These are phyloP conservation scores for Peronospora belbahrii DNA, from an alignment of 352 stramenopile species.

Conservation along the genomic window DNA sequence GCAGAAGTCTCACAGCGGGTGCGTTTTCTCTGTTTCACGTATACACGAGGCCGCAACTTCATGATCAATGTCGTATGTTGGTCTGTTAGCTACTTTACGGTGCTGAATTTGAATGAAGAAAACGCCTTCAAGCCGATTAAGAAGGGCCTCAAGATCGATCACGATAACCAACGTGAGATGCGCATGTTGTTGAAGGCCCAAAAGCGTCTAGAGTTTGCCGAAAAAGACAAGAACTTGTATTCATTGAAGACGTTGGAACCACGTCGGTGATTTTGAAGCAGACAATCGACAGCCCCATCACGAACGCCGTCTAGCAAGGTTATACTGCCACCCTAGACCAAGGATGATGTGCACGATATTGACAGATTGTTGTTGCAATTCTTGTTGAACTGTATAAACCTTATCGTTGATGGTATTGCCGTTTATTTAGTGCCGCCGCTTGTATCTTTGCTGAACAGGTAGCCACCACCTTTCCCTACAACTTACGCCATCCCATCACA, in stretches of 20 bases:
- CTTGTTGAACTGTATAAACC: too few species aligned
- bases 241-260: conserved; percentile 35
- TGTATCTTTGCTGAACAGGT: too few species aligned
- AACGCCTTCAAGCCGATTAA: conserved; percentile 36
- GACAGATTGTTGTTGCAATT: too few species aligned
- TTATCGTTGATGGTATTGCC: too few species aligned
- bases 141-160: conserved; percentile 37
- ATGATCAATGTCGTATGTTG: conserved; percentile 3
- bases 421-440: too few species aligned
- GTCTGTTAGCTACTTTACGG: conserved; percentile 43
- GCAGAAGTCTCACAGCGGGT: conserved; percentile 51
- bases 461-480: too few species aligned
- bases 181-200: conserved; percentile 46
- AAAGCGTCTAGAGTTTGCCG: conserved; percentile 47
- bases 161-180: conserved; percentile 45
- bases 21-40: conserved; percentile 3
- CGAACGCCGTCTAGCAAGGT: neutral
- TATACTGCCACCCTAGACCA: too few species aligned
- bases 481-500: too few species aligned
- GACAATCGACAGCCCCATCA: too few species aligned
- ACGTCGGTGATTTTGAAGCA: conserved; percentile 10
- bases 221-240: conserved; percentile 44
- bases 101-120: conserved; percentile 43
- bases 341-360: too few species aligned
- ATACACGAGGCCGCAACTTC: neutral